Percentiles rank a stretch among this genome's conserved stretches.
Conservation (phyloP, 495 filamentous ascomycete species). For the Neurospora discreta region DNA sequence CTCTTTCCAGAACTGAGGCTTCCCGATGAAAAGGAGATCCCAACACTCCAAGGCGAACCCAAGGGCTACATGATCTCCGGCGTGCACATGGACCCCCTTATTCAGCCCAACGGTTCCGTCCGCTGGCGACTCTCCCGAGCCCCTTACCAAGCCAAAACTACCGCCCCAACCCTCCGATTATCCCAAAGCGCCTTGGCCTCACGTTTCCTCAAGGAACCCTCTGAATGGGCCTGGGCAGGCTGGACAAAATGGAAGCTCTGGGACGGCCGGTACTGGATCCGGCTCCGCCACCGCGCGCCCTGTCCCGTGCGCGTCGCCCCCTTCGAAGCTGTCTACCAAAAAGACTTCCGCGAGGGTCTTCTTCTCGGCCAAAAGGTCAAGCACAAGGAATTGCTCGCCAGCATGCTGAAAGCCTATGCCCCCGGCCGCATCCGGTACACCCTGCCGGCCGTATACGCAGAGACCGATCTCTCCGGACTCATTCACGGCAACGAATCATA, state of each 20-base stretch:
- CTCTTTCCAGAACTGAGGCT: slow-evolving; percentile 24
- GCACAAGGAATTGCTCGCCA: slow-evolving; percentile 13
- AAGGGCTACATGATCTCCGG: slow-evolving; percentile 44
- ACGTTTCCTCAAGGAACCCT: background rate
- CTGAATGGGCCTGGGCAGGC: slow-evolving; percentile 1
- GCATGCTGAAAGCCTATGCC: slow-evolving; percentile 29
- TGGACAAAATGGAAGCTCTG: slow-evolving; percentile 47
- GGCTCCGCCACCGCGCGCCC: slow-evolving; percentile 33
- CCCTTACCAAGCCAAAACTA: slow-evolving; percentile 10
- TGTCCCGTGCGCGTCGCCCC: slow-evolving; percentile 37
- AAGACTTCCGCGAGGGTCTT: slow-evolving; percentile 29
- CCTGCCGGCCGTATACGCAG: slow-evolving; percentile 37
- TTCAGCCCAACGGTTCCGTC: slow-evolving; percentile 2
- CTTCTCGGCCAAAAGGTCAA: slow-evolving; percentile 14
- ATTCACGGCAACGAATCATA: slow-evolving; percentile 5
- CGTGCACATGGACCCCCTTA: slow-evolving; percentile 41
- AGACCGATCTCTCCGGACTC: slow-evolving; percentile 10
- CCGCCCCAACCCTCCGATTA: slow-evolving; percentile 7
- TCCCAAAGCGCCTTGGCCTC: slow-evolving; percentile 5
- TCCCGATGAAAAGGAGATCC: background rate
- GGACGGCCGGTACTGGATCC: slow-evolving; percentile 80
- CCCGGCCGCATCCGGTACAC: slow-evolving; percentile 44
- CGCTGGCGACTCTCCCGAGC: slow-evolving; percentile 30
- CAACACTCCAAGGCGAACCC: slow-evolving; percentile 8
- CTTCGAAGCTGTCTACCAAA: slow-evolving; percentile 37